Evolutionary conservation across 345 rosid genomes (phyloP), one percentile per base, ranked within the genome.

Genomic region (Salix dunnii): DNA sequence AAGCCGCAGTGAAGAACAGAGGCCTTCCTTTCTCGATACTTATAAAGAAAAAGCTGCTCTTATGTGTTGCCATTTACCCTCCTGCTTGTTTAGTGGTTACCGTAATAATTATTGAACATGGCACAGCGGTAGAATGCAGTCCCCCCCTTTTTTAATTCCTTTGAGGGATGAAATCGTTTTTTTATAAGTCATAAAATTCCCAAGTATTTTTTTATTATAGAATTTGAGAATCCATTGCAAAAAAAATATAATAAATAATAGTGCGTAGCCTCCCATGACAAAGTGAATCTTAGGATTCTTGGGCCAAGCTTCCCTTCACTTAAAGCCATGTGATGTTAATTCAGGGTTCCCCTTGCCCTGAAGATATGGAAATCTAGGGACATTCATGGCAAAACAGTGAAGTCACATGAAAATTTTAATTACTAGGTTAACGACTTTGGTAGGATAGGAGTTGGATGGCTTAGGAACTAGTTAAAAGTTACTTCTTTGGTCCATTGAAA

Each of bases 31-130:
- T 64, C 89, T 66, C 85, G 63, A 70, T 86, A 81, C 90, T 89
- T 93, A 90, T 91, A 90, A 85, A 74, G 85, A 61, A 79, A 85
- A 87, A 86, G 81, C 84, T 51, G 79, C 77, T 48, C 17, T 36
- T 28, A 11, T 40, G 43, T 40, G 2, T 40, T 33, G 30, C 74
- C 28, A 20, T 81, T 75, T 40, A 71, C 55, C 70, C 58, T 76
- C 76, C 63, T 70, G 31, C 70, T 77, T 46, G 36, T 68, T 63
- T 33, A 10, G 75, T 64, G 35, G 70, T 66, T 60, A 74, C 58
- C 17, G 48, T 71, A 67, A 72, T 70, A 63, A 79, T 67, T 40
- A 70, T 40, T 9, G 43, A 40, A 40, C 43, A 40, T 40, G 43
- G 43, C 43, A 40, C 43, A 11, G 3, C 43, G 43, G 43, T 10